Evolutionary conservation across 2,329 filamentous ascomycete species (phyloP).

Genomic region (Camillea tinctor): DNA sequence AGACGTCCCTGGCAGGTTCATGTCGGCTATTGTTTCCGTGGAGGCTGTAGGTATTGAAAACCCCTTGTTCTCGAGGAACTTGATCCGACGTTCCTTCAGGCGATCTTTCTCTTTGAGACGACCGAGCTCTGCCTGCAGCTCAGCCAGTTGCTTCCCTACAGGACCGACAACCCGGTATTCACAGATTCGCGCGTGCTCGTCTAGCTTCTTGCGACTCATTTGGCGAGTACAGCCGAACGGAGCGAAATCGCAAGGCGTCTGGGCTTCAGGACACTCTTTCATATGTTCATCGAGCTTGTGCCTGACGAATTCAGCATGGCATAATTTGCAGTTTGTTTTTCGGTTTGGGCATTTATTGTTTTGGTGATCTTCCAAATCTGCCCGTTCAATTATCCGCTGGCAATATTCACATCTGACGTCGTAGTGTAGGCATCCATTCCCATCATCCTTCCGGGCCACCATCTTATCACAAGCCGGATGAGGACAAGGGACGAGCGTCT

Average conservation of each 20-base stretch:
- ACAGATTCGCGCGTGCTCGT: conserved; percentile 48
- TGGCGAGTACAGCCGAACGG: conserved; percentile 48
- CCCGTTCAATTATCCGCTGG: conserved; percentile 45
- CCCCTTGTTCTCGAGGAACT: conserved; percentile 40
- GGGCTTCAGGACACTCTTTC: conserved; percentile 44
- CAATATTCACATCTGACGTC: conserved; percentile 54
- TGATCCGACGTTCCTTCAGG: conserved; percentile 41
- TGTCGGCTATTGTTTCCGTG: conserved; percentile 25
- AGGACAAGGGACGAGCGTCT: conserved; percentile 55
- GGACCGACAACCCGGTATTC: conserved; percentile 52
- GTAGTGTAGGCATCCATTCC: conserved; percentile 55
- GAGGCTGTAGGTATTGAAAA: conserved; percentile 27
- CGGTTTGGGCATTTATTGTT: conserved; percentile 44
- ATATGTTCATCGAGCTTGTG: conserved; percentile 48
- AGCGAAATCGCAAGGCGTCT: conserved; percentile 45
- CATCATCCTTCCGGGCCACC: conserved; percentile 49
- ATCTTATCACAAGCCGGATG: conserved; percentile 50
- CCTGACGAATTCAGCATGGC: conserved; percentile 43
- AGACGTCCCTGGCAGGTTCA: conserved; percentile 24
- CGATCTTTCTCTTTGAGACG: conserved; percentile 40
- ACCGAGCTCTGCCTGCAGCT: conserved; percentile 49
- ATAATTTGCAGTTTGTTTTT: conserved; percentile 49
- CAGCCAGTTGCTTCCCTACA: conserved; percentile 45
- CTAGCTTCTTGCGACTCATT: conserved; percentile 39
- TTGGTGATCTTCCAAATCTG: conserved; percentile 46